phyloP scores from a whole-genome alignment of 2,329 filamentous ascomycete species.

The Anthostomella pinea region DNA sequence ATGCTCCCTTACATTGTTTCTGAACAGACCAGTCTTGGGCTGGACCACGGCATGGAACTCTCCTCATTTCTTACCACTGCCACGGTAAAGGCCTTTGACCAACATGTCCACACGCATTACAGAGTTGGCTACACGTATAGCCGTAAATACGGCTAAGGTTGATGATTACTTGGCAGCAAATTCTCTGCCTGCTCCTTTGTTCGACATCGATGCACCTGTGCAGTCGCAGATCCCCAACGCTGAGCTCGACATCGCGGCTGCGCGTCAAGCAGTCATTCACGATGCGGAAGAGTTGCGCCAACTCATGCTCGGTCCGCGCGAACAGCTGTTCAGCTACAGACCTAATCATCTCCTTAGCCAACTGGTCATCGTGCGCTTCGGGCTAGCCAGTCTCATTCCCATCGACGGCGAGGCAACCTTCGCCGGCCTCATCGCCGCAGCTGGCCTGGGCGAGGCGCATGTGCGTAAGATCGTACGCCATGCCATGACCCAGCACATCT shows the following conservation, averaged over 20 bases:
- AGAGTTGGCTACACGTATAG: constrained; percentile 12
- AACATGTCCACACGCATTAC: constrained; percentile 12
- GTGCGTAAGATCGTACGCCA: constrained; percentile 8
- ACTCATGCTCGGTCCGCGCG: constrained; percentile 18
- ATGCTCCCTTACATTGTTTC: too few relatives aligned
- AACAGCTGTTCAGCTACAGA: constrained; percentile 15
- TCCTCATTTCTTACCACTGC: too few relatives aligned
- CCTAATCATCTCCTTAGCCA: constrained; percentile 9
- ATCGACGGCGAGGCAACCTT: constrained; percentile 13
- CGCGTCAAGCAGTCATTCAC: constrained; percentile 12
- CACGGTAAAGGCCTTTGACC: too few relatives aligned
- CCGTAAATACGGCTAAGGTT: constrained; percentile 17
- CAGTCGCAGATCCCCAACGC: constrained; percentile 4
- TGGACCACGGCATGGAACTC: too few relatives aligned
- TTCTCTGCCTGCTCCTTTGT: constrained; percentile 18
- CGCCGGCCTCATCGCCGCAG: constrained; percentile 7
- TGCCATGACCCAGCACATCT: constrained; percentile 29
- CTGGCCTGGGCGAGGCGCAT: constrained; percentile 8
- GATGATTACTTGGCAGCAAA: constrained; percentile 15
- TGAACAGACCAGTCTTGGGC: too few relatives aligned
- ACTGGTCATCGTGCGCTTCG: constrained; percentile 12
- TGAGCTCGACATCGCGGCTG: constrained; percentile 6
- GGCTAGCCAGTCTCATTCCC: constrained; percentile 12
- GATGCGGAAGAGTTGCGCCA: constrained; percentile 16
- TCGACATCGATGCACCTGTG: constrained; percentile 11